Base-by-base conservation (phyloP, 2,329 filamentous ascomycete genomes). In the Verticillium nubilum region DNA sequence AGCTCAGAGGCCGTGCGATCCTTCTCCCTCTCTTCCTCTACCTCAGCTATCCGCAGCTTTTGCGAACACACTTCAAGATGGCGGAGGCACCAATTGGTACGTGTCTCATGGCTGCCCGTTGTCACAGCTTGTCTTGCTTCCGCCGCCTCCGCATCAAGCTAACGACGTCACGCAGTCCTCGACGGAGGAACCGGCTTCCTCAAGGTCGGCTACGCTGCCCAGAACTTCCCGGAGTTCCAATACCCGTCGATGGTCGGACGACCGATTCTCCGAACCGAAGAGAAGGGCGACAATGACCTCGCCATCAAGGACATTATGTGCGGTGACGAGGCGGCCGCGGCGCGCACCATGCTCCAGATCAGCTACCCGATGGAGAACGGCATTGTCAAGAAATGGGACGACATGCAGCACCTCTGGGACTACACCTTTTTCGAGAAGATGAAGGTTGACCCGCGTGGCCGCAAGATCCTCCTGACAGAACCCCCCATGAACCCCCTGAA, bases 341-440 rank as follows among this genome's bases (percentile, higher is more conserved):
- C 95, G 66, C 88, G 95, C 70, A 97, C 91, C 63, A 97, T 97
- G 92, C 87, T 99, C 62, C 95, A 99, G 77, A 96, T 99, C 72
- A 96, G 90, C 76, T 99, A 99, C 75, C 95, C 95, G 68, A 99
- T 99, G 95, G 95, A 99, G 77, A 99, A 99, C 75, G 95, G 95
- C 70, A 98, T 99, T 70, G 92, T 99, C 67, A 98, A 97, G 85
- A 93, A 92, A 73, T 99, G 95, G 95, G 95, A 99, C 68, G 95
- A 99, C 76, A 99, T 99, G 95, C 91, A 97, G 80, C 94, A 98
- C 73, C 87, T 99, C 59, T 99, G 95, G 95, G 94, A 99, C 79
- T 98, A 96, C 76, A 99, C 95, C 26, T 99, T 99, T 76, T 89
- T 86, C 76, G 94, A 99, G 75, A 98, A 98, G 86, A 91, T 99